Percentiles rank a stretch among this genome's conserved stretches.
Evolutionary conservation across 495 filamentous ascomycete genomes (phyloP).

Genomic region (Podospora bellae-mahoneyi): DNA sequence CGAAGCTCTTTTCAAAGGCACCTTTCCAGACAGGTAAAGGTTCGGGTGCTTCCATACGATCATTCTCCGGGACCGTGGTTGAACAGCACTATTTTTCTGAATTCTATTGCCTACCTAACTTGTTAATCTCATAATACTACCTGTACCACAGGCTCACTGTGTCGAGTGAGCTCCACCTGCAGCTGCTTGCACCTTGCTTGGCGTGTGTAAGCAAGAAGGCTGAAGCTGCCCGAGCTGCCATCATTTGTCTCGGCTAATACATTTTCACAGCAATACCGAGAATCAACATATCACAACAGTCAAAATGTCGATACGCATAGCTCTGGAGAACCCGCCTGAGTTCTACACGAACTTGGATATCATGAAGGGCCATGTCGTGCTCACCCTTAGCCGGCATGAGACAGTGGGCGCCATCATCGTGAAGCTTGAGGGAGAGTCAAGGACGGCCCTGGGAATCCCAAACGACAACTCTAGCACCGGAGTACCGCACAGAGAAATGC

Average conservation of each 20-base stretch:
- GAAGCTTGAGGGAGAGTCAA: conserved; percentile 89
- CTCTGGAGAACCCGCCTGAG: conserved; percentile 67
- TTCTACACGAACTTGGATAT: conserved; percentile 90
- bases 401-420: conserved; percentile 76
- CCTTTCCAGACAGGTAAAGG: not conserved
- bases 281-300: not conserved
- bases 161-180: too few relatives aligned
- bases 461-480: conserved; percentile 20
- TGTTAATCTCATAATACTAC: not conserved
- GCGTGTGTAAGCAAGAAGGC: not conserved
- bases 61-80: too few relatives aligned
- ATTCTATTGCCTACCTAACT: not conserved
- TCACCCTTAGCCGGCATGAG: conserved; percentile 61
- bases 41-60: not conserved
- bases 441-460: conserved; percentile 51
- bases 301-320: conserved; percentile 73
- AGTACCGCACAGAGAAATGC: conserved; percentile 30
- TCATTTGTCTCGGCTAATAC: not conserved
- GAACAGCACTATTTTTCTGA: not conserved
- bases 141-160: not conserved
- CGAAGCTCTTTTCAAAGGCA: conserved; percentile 18
- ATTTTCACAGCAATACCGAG: not conserved
- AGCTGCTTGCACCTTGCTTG: not conserved
- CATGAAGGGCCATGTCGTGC: conserved; percentile 61
- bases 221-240: not conserved